These are phyloP conservation scores for Sporormia fimetaria DNA, from an alignment of 495 filamentous ascomycete genomes.

Conservation along the genomic window DNA sequence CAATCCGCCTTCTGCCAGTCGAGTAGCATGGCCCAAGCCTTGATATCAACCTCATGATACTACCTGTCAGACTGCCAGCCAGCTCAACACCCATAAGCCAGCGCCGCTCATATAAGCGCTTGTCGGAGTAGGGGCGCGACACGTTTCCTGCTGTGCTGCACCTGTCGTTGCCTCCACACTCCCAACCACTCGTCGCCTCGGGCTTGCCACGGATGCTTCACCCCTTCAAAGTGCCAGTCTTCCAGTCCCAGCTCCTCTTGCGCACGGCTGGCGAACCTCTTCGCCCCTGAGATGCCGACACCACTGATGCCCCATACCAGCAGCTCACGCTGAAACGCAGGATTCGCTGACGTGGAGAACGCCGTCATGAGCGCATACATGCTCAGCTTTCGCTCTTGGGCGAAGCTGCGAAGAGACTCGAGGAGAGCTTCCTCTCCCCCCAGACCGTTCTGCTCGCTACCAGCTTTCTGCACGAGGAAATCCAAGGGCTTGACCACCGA, in stretches of 20 bases:
- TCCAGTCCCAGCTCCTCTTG: conserved; percentile 45
- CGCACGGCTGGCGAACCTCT: conserved; percentile 42
- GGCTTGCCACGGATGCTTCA: conserved; percentile 3
- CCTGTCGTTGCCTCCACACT: conserved; percentile 46
- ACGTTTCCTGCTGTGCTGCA: conserved; percentile 71
- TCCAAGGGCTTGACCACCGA: conserved; percentile 56
- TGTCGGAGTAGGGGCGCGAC: conserved; percentile 73
- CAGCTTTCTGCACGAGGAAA: conserved; percentile 50
- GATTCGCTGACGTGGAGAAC: conserved; percentile 38
- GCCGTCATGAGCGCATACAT: conserved; percentile 71
- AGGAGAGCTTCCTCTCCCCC: conserved; percentile 37
- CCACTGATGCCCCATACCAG: conserved; percentile 52
- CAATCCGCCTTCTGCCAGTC: no score
- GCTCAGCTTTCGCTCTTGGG: conserved; percentile 46
- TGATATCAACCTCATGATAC: no score
- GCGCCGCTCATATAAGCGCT: conserved; percentile 37
- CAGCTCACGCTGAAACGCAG: conserved; percentile 59
- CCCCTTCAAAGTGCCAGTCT: conserved; percentile 35
- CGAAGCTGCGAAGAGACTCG: conserved; percentile 43
- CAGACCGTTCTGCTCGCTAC: conserved; percentile 29
- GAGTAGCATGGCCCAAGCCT: no score
- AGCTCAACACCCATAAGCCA: not conserved
- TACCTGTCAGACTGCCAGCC: not conserved
- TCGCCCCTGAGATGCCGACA: conserved; percentile 36
- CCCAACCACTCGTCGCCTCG: conserved; percentile 18